Evolutionary conservation across 1,139 yeast genomes (phyloP).

Genomic region (Hansenula lynferdii): DNA sequence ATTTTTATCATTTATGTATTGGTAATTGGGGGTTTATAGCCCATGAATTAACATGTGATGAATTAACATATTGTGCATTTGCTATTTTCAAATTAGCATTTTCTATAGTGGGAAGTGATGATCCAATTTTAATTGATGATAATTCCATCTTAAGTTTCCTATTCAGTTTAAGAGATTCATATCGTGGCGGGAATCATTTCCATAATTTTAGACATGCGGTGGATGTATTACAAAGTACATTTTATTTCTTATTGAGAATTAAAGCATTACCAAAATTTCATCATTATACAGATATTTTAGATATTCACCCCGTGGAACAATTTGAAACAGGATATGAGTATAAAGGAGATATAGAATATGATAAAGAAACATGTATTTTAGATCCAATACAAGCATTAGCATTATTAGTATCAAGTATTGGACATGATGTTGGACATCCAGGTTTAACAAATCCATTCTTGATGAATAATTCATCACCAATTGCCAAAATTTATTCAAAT

Average conservation of each 20-base stretch:
- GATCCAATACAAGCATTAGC: constrained; percentile 49
- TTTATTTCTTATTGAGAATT: constrained; percentile 51
- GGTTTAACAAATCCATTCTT: constrained; percentile 84
- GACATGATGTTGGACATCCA: constrained; percentile 97
- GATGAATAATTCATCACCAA: constrained; percentile 56
- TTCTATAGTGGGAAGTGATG: constrained; percentile 26
- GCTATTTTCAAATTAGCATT: constrained; percentile 49
- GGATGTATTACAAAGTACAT: constrained; percentile 90
- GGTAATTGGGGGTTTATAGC: constrained; percentile 58
- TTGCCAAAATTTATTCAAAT: constrained; percentile 57
- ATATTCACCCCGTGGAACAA: constrained; percentile 12
- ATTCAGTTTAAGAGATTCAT: constrained; percentile 65
- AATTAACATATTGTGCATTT: constrained; percentile 57
- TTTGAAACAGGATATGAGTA: not conserved
- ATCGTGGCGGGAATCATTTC: constrained; percentile 81
- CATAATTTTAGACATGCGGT: constrained; percentile 96
- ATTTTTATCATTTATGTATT: constrained; percentile 24
- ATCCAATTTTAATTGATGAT: constrained; percentile 28
- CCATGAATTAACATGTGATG: constrained; percentile 63
- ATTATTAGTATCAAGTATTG: constrained; percentile 76
- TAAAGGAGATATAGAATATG: constrained; percentile 1
- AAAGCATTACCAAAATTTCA: constrained; percentile 28
- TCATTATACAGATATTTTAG: constrained; percentile 13
- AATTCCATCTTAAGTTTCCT: constrained; percentile 53
- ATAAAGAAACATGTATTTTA: constrained; percentile 22